These are phyloP conservation scores for Periconia macrospinosa DNA, from an alignment of 2,329 filamentous ascomycete species.

Conservation along the genomic window DNA sequence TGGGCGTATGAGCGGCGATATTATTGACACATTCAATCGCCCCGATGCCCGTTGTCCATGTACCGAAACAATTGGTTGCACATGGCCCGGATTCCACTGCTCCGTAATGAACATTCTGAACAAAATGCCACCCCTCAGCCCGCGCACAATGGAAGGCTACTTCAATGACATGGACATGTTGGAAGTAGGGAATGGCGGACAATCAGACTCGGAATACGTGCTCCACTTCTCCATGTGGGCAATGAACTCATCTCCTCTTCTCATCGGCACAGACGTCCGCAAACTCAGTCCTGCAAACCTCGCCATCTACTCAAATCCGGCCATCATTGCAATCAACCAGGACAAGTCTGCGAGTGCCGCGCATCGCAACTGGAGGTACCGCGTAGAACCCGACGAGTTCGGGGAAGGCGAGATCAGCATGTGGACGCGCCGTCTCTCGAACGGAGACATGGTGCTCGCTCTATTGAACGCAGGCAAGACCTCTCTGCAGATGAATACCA, in stretches of 20 bases:
- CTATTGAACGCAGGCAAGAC: slow-evolving; percentile 55
- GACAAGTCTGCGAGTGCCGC: slow-evolving; percentile 48
- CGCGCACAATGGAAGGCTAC: slow-evolving; percentile 30
- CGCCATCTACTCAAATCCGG: slow-evolving; percentile 52
- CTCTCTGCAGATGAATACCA: slow-evolving; percentile 52
- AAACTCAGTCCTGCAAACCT: slow-evolving; percentile 46
- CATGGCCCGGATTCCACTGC: slow-evolving; percentile 31
- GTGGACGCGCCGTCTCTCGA: slow-evolving; percentile 53
- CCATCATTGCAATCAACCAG: slow-evolving; percentile 54
- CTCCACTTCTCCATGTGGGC: slow-evolving; percentile 53
- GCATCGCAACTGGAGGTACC: slow-evolving; percentile 50
- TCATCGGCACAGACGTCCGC: slow-evolving; percentile 47
- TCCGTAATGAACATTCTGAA: slow-evolving; percentile 33
- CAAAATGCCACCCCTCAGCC: slow-evolving; percentile 29
- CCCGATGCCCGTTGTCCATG: slow-evolving; percentile 31
- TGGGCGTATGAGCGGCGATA: slow-evolving; percentile 37
- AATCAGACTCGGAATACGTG: slow-evolving; percentile 38
- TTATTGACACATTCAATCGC: slow-evolving; percentile 33
- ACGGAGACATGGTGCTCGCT: slow-evolving; percentile 52
- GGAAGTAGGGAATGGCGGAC: slow-evolving; percentile 32
- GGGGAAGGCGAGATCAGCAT: slow-evolving; percentile 53
- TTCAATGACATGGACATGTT: slow-evolving; percentile 38
- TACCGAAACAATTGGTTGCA: slow-evolving; percentile 25
- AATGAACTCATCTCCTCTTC: slow-evolving; percentile 48
- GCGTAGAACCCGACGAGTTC: slow-evolving; percentile 46